A percentile compares a stretch with the other conserved stretches of the same genome.
These are phyloP conservation scores for Arbutus unedo DNA, from an alignment of 148 eudicot species.

Conservation along the genomic window DNA sequence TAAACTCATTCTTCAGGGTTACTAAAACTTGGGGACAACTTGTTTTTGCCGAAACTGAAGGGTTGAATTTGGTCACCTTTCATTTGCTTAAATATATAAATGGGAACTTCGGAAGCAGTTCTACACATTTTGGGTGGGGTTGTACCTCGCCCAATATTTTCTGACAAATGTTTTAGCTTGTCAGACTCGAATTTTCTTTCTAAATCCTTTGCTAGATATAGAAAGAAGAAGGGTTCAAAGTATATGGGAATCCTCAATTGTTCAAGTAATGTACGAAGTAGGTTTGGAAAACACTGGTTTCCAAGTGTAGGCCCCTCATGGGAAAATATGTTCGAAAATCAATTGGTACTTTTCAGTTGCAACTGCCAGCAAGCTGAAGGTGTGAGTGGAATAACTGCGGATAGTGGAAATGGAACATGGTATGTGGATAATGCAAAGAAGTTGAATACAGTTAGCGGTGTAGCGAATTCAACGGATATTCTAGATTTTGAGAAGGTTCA, in stretches of 20 bases:
- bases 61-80: neutral
- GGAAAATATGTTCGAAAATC: neutral
- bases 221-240: conserved; percentile 10
- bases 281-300: conserved; percentile 15
- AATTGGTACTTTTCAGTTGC: conserved; percentile 22
- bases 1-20: neutral
- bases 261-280: conserved; percentile 10
- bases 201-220: neutral
- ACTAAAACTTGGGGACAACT: neutral
- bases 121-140: conserved; percentile 17
- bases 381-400: conserved; percentile 23
- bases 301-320: conserved; percentile 8
- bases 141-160: conserved; percentile 1
- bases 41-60: neutral
- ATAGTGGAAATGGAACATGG: conserved; percentile 30
- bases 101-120: conserved; percentile 35
- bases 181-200: conserved; percentile 20
- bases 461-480: conserved; percentile 21
- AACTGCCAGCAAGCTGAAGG: conserved; percentile 35
- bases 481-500: conserved; percentile 34
- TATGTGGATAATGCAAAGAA: conserved; percentile 33
- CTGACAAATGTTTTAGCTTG: conserved; percentile 12
- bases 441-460: conserved; percentile 20
- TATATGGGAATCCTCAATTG: neutral
- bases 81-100: neutral